These are phyloP conservation scores for Pseudocercospora macadamiae DNA, from an alignment of 2,329 filamentous ascomycete species.

Conservation along the genomic window DNA sequence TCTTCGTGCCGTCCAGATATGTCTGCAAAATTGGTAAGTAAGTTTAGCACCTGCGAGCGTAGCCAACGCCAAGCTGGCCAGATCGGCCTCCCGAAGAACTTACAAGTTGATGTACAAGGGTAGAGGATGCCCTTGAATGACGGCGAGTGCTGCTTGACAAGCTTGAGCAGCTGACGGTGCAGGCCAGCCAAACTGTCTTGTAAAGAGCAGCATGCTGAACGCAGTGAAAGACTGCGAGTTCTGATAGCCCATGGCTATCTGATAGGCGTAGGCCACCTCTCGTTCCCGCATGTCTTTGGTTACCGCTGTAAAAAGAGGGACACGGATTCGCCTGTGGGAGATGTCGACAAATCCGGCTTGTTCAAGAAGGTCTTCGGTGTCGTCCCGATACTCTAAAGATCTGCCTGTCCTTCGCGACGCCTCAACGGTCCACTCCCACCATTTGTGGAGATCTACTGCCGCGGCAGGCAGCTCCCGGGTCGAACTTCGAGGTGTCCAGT, in stretches of 20 bases:
- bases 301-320: slow-evolving; percentile 68
- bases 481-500: slow-evolving; percentile 72
- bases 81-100: slow-evolving; percentile 47
- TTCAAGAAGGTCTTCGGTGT: slow-evolving; percentile 64
- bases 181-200: slow-evolving; percentile 64
- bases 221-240: slow-evolving; percentile 31
- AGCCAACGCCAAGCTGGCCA: slow-evolving; percentile 4
- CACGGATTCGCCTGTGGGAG: slow-evolving; percentile 63
- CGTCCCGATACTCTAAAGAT: slow-evolving; percentile 67
- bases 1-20: slow-evolving; percentile 52
- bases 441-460: slow-evolving; percentile 62
- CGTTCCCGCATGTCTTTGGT: slow-evolving; percentile 63
- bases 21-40: slow-evolving; percentile 38
- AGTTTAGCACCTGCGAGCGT: slow-evolving; percentile 14
- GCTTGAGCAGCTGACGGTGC: slow-evolving; percentile 63
- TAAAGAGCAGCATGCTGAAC: slow-evolving; percentile 52
- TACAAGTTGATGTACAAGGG: slow-evolving; percentile 71
- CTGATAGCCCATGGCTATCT: slow-evolving; percentile 64
- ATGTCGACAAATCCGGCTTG: slow-evolving; percentile 80
- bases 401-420: slow-evolving; percentile 68
- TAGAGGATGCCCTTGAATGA: slow-evolving; percentile 22
- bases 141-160: slow-evolving; percentile 60
- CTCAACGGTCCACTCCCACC: slow-evolving; percentile 69
- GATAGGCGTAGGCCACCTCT: slow-evolving; percentile 80
- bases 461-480: slow-evolving; percentile 55